Percentiles rank a stretch among this genome's conserved stretches.
These are phyloP conservation scores for Torulaspora quercuum DNA, from an alignment of 805 yeast genomes.

Conservation along the genomic window DNA sequence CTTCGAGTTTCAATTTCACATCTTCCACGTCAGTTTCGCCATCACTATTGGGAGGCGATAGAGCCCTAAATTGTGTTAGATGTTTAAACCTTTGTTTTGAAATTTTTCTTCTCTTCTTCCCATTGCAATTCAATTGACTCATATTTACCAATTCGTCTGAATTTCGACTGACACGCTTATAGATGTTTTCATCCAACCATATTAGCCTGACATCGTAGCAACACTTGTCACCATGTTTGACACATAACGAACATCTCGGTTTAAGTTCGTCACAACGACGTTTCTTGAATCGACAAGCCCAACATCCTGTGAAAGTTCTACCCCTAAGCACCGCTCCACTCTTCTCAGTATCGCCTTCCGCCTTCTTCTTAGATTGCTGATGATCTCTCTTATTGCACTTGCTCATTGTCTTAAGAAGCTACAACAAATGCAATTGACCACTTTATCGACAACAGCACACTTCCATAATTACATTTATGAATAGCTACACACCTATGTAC, in stretches of 20 bases:
- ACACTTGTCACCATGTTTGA: constrained; percentile 26
- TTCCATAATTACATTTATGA: too few relatives aligned
- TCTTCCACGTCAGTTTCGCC: constrained; percentile 4
- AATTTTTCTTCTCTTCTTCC: constrained; percentile 9
- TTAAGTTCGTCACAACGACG: constrained; percentile 32
- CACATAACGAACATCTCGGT: constrained; percentile 32
- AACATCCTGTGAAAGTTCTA: constrained; percentile 36
- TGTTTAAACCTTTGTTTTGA: constrained; percentile 22
- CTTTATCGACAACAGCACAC: too few relatives aligned
- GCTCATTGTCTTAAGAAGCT: too few relatives aligned
- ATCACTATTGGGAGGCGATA: constrained; percentile 12
- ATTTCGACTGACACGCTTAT: constrained; percentile 7
- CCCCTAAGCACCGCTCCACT: constrained; percentile 11
- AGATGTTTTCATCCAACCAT: constrained; percentile 32
- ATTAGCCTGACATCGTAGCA: constrained; percentile 33
- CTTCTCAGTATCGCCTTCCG: neutral
- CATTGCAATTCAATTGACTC: neutral
- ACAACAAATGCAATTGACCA: too few relatives aligned
- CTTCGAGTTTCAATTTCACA: too few relatives aligned
- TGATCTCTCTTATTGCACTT: too few relatives aligned
- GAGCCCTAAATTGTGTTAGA: constrained; percentile 19
- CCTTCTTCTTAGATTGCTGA: neutral
- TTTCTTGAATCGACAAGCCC: constrained; percentile 37
- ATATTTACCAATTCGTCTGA: constrained; percentile 1
- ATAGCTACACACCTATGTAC: too few relatives aligned